phyloP scores from a whole-genome alignment of 2,329 filamentous ascomycete species.

The Waltergamsia citrina region DNA sequence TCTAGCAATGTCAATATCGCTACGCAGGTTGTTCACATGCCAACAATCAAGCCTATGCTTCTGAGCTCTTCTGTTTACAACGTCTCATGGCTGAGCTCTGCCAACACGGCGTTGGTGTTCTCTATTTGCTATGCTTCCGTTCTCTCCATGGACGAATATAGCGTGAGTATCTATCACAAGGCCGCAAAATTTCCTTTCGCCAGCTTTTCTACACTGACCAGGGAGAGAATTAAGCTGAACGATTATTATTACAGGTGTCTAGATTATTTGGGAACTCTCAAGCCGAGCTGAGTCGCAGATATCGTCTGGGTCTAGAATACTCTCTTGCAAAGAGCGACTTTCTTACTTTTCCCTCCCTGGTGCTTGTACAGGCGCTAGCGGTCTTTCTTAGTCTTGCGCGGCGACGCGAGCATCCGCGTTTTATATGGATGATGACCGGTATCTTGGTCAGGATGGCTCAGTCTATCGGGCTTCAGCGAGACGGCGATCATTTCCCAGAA shows the following conservation, averaged over 20 bases:
- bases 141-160: conserved; percentile 46
- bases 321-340: conserved; percentile 54
- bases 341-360: conserved; percentile 47
- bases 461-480: conserved; percentile 46
- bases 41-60: conserved; percentile 27
- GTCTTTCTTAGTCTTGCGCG: conserved; percentile 47
- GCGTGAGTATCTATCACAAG: conserved; percentile 24
- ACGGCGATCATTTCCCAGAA: conserved; percentile 39
- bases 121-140: conserved; percentile 47
- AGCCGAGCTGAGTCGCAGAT: conserved; percentile 30
- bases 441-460: conserved; percentile 48
- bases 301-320: conserved; percentile 46
- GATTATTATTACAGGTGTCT: conserved; percentile 31
- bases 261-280: conserved; percentile 39
- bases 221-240: neutral
- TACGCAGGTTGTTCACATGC: conserved; percentile 33
- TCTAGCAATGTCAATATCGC: conserved; percentile 40
- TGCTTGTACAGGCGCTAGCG: conserved; percentile 51
- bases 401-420: conserved; percentile 39
- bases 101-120: conserved; percentile 44
- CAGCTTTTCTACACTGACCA: neutral
- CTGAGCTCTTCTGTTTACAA: conserved; percentile 22
- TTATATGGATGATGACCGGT: conserved; percentile 55
- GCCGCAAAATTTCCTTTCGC: conserved; percentile 1
- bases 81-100: conserved; percentile 21